These are phyloP conservation scores for Trapa bicornis DNA, from an alignment of 345 rosid species.

Conservation along the genomic window DNA sequence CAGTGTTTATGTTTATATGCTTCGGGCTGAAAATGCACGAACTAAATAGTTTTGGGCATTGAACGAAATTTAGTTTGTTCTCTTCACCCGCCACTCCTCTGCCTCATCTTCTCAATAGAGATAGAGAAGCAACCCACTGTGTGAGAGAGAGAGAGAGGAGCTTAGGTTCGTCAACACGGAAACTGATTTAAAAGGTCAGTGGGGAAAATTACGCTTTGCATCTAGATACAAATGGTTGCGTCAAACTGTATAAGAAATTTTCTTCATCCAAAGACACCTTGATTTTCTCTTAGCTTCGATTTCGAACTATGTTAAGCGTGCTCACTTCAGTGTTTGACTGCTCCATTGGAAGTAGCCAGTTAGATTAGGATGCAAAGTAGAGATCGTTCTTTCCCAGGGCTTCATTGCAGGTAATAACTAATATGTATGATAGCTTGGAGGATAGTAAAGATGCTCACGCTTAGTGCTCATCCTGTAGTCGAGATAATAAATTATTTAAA, in stretches of 20 bases:
- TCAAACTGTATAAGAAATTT: neutral
- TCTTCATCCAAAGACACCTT: too few relatives aligned
- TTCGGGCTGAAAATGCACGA: neutral
- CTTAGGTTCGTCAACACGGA: too few relatives aligned
- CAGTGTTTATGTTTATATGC: neutral
- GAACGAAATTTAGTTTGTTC: neutral
- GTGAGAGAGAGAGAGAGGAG: neutral
- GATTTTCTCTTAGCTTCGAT: neutral
- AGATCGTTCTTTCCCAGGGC: neutral
- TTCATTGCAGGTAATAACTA: too few relatives aligned
- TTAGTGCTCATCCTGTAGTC: neutral
- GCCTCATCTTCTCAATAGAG: neutral
- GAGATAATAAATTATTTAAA: neutral
- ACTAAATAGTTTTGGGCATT: neutral
- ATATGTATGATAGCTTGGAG: neutral
- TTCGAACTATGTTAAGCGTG: neutral
- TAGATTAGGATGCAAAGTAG: neutral
- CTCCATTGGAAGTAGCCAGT: neutral
- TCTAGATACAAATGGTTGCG: neutral
- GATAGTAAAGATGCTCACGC: neutral
- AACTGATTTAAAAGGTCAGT: neutral
- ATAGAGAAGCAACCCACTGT: neutral
- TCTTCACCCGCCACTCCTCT: conserved; percentile 3
- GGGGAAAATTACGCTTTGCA: neutral
- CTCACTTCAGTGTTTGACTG: neutral